Evolutionary conservation across 805 yeast species (phyloP), one percentile per base, ranked within the genome.

Genomic region (Candida quercuum): DNA sequence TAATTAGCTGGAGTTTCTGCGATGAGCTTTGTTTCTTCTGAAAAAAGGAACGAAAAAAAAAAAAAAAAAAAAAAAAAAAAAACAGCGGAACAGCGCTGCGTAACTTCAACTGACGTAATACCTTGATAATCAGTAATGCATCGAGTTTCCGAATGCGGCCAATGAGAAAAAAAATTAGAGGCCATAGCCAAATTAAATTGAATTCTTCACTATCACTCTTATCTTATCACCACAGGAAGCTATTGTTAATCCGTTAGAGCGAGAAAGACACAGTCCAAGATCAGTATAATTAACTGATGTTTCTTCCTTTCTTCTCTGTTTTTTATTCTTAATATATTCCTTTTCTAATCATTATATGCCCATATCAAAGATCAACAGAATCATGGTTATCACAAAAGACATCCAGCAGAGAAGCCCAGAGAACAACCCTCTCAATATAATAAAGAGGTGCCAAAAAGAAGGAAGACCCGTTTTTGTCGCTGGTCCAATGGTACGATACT

Each of bases 401-500:
- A 11, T 9, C 24, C 24, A 22, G 11, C 24, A 34, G 24, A 60
- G 79, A 42, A 57, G 64, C 32, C 66, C 71, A 14, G 54, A 63
- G 23, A 70, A 74, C 57, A 73, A 74, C 47, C 84, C 85, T 12
- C 49, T 78, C 15, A 57, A 64, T 29, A 72, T 79, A 13, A 66
- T 79, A 10, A 61, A 65, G 37, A 60, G 69, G 40, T 64, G 81
- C 54, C 56, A 61, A 45, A 37, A 48, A 3, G 74, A 71, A 42
- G 65, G 66, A 4, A 60, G 81, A 41, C 81, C 82, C 0, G 86
- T 74, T 1, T 72, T 70, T 30, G 70, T 84, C 10, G 80, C 86
- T 1, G 99, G 98, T 0, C 99, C 99, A 5, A 93, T 93, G 99
- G 99, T 93, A 1, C 67, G 99, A 36, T 93, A 93, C 66, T 86